phyloP scores from a whole-genome alignment of 192 early-diverging fungal genomes.

The Linnemannia zychae region DNA sequence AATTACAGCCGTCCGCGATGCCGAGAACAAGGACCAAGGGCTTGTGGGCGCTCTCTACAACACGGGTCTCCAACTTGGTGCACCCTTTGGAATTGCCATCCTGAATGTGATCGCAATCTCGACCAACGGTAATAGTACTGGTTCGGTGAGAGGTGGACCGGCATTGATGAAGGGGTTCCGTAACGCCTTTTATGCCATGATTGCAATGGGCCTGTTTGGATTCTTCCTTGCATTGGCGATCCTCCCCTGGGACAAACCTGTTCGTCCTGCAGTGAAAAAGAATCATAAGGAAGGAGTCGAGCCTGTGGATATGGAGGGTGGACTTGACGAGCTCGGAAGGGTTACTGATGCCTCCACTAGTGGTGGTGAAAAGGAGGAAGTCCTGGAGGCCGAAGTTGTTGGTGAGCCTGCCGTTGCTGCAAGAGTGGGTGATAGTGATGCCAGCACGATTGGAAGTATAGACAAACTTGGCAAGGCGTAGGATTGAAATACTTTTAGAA shows the following conservation, averaged over 20 bases:
- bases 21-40: conserved; percentile 49
- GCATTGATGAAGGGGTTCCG: conserved; percentile 44
- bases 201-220: conserved; percentile 28
- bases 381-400: background rate
- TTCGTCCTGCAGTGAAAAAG: background rate
- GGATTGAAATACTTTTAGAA: background rate
- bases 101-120: conserved; percentile 47
- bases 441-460: background rate
- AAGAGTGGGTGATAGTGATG: background rate
- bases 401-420: background rate
- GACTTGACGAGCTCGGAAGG: background rate
- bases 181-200: conserved; percentile 46
- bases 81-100: conserved; percentile 49
- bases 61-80: conserved; percentile 55
- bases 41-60: conserved; percentile 55
- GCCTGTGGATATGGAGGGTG: background rate
- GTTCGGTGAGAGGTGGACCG: conserved; percentile 13
- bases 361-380: background rate
- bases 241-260: conserved; percentile 29
- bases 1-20: conserved; percentile 44
- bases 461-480: background rate
- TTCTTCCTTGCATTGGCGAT: conserved; percentile 12
- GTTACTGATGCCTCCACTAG: background rate
- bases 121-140: conserved; percentile 28
- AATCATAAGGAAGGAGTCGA: background rate